Percentiles rank a stretch among this genome's conserved stretches.
Conservation (phyloP, 495 filamentous ascomycete genomes). For the Cryomyces minteri region DNA sequence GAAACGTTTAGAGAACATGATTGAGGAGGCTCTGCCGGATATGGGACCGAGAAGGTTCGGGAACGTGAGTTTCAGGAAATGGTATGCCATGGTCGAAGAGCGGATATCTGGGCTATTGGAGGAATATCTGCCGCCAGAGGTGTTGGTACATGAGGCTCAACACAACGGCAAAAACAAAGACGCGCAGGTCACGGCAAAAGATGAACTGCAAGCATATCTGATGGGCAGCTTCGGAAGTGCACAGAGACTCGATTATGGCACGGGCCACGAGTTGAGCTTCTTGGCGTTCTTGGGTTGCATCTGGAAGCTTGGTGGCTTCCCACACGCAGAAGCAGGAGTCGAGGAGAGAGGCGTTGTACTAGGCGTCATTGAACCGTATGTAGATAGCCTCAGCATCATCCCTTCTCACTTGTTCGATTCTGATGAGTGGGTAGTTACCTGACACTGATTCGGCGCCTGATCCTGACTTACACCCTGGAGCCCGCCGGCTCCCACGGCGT, state of each 20-base stretch:
- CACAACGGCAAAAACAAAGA: background rate
- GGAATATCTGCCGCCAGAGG: conserved; percentile 35
- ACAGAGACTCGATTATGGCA: conserved; percentile 85
- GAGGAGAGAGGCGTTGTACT: conserved; percentile 64
- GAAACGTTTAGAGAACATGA: conserved; percentile 38
- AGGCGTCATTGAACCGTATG: conserved; percentile 65
- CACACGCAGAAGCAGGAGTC: conserved; percentile 26
- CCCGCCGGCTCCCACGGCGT: conserved; percentile 66
- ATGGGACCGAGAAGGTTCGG: conserved; percentile 77
- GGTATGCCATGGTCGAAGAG: conserved; percentile 50
- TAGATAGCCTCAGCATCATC: background rate
- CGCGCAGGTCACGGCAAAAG: conserved; percentile 23
- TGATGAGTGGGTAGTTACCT: conserved; percentile 44
- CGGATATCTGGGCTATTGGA: conserved; percentile 37
- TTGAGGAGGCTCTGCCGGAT: conserved; percentile 68
- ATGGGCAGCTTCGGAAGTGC: conserved; percentile 74
- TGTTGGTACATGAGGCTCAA: conserved; percentile 22
- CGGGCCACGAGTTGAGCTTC: conserved; percentile 90
- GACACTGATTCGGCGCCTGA: conserved; percentile 62
- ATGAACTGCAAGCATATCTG: conserved; percentile 65
- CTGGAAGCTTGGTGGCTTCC: conserved; percentile 78
- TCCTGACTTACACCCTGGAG: conserved; percentile 85
- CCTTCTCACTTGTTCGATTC: background rate
- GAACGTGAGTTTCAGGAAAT: conserved; percentile 73
- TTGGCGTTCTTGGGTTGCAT: conserved; percentile 75